Conservation (phyloP, 495 filamentous ascomycete species). For the Lasiosphaeria ovina region DNA sequence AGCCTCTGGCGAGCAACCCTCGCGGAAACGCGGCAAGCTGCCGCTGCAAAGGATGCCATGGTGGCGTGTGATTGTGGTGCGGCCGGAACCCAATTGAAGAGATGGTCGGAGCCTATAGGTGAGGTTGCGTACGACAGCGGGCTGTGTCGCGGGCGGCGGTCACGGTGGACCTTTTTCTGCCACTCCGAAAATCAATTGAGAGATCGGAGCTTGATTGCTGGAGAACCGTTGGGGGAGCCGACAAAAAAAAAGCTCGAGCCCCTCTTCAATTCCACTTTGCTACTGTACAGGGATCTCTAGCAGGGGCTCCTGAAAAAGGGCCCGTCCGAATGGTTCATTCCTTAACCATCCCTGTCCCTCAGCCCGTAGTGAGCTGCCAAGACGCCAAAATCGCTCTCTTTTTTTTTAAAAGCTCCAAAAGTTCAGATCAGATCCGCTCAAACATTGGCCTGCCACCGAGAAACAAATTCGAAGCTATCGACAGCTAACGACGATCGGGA, state of each 20-base stretch:
- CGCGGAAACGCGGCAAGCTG: constrained; percentile 49
- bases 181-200: constrained; percentile 4
- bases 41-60: constrained; percentile 54
- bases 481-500: neutral
- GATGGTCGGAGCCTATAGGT: too few species aligned
- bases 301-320: neutral
- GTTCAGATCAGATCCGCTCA: neutral
- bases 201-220: neutral
- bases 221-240: neutral
- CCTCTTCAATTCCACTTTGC: neutral
- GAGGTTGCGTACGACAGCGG: too few species aligned
- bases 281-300: neutral
- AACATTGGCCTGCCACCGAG: constrained; percentile 15
- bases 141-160: neutral
- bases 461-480: neutral
- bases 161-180: constrained; percentile 4
- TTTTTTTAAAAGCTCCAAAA: too few species aligned
- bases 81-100: constrained; percentile 11
- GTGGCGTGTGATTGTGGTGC: constrained; percentile 21
- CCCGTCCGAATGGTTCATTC: too few species aligned
- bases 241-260: constrained; percentile 6
- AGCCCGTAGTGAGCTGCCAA: too few species aligned
- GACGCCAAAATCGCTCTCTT: too few species aligned
- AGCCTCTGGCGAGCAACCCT: constrained; percentile 47
- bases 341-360: too few species aligned